phyloP scores from a whole-genome alignment of 2,329 filamentous ascomycete species.

The Calcarisporium arbuscula region DNA sequence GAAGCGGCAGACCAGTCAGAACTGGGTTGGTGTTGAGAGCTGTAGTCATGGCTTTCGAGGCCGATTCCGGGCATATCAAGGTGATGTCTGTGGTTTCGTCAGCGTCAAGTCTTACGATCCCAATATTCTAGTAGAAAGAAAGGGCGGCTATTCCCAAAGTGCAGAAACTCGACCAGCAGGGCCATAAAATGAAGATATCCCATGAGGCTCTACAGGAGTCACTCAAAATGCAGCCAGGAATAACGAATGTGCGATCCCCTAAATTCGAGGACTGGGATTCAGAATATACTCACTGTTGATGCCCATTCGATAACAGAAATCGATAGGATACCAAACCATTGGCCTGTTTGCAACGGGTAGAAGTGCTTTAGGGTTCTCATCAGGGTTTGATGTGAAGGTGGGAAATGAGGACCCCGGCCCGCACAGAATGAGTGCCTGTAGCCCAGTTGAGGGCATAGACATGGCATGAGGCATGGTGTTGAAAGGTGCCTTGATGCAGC shows the following conservation, averaged over 20 bases:
- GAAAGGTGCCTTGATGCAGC: too few relatives aligned
- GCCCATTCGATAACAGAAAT: slow-evolving; percentile 78
- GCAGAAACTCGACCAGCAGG: too few relatives aligned
- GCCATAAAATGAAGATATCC: too few relatives aligned
- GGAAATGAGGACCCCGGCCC: slow-evolving; percentile 76
- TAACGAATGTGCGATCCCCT: too few relatives aligned
- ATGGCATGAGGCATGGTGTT: slow-evolving; percentile 81
- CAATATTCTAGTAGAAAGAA: too few relatives aligned
- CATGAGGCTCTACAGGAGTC: too few relatives aligned
- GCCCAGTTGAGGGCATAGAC: slow-evolving; percentile 65
- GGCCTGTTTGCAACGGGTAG: slow-evolving; percentile 77
- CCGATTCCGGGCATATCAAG: slow-evolving; percentile 57
- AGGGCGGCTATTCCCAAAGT: too few relatives aligned
- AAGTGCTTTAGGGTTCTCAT: slow-evolving; percentile 76
- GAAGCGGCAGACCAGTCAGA: slow-evolving; percentile 65
- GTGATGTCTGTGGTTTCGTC: slow-evolving; percentile 51
- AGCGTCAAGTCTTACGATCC: too few relatives aligned
- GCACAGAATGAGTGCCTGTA: slow-evolving; percentile 78
- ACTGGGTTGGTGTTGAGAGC: slow-evolving; percentile 74
- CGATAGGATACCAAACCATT: slow-evolving; percentile 86
- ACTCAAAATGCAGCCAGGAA: too few relatives aligned
- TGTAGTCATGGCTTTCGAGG: slow-evolving; percentile 58
- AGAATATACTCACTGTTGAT: slow-evolving; percentile 54
- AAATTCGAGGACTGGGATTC: too few relatives aligned
- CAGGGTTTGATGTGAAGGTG: slow-evolving; percentile 74